These are phyloP conservation scores for Neonectria magnoliae DNA, from an alignment of 2,329 filamentous ascomycete genomes.

Conservation along the genomic window DNA sequence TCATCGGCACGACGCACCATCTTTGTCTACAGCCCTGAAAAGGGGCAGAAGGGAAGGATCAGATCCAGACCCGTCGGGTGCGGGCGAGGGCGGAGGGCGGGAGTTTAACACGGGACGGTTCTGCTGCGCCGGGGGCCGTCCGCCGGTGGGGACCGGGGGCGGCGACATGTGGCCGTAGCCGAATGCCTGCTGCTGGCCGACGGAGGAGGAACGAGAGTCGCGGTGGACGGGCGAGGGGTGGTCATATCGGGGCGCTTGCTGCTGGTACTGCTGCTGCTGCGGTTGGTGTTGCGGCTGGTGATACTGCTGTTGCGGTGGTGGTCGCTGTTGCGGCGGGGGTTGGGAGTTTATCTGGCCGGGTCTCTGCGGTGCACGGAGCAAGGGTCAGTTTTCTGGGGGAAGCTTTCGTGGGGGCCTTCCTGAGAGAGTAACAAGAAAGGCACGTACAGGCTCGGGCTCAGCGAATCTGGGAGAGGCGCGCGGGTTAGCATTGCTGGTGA, in stretches of 20 bases:
- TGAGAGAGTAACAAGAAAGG: conserved; percentile 3
- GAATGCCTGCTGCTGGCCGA: conserved; percentile 36
- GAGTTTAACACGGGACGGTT: conserved; percentile 65
- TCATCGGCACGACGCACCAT: conserved; percentile 63
- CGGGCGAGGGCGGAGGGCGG: conserved; percentile 73
- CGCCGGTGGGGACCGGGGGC: conserved; percentile 56
- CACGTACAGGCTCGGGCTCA: conserved; percentile 72
- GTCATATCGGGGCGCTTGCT: conserved; percentile 55
- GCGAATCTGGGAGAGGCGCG: conserved; percentile 65
- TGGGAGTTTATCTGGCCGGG: conserved; percentile 45
- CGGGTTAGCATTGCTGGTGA: conserved; percentile 39
- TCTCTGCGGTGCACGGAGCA: conserved; percentile 47
- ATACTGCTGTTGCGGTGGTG: conserved; percentile 43
- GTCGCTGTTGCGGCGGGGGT: conserved; percentile 37
- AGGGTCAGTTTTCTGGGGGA: conserved; percentile 29
- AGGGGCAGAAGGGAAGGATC: conserved; percentile 76
- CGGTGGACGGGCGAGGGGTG: conserved; percentile 55
- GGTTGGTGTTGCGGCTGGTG: conserved; percentile 49
- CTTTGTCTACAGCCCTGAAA: conserved; percentile 91
- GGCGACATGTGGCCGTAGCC: conserved; percentile 62
- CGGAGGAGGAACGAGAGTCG: conserved; percentile 40
- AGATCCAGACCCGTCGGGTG: conserved; percentile 58
- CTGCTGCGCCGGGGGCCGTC: conserved; percentile 53
- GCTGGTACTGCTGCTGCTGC: conserved; percentile 23
- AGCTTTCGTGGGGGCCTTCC: neutral